These are phyloP conservation scores for Phytophthora sojae DNA, from an alignment of 352 stramenopile species.

Conservation along the genomic window DNA sequence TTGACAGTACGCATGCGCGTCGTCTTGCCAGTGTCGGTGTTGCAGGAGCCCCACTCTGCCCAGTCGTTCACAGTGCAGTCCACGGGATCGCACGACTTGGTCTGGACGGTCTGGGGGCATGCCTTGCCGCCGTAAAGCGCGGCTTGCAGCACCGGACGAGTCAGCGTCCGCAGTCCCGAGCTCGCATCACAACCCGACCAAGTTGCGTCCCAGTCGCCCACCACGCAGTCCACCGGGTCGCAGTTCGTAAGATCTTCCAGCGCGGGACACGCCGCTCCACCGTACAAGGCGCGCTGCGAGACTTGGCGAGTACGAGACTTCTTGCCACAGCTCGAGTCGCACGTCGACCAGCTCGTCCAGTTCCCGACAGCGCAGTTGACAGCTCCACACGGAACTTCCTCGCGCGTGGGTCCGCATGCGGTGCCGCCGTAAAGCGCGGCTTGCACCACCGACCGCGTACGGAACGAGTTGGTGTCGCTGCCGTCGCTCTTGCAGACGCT, in stretches of 20 bases:
- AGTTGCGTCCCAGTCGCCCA: conserved; percentile 43
- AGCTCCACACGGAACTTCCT: conserved; percentile 53
- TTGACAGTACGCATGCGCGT: conserved; percentile 44
- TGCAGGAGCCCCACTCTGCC: conserved; percentile 36
- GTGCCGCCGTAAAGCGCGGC: conserved; percentile 50
- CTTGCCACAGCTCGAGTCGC: conserved; percentile 47
- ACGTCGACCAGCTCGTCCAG: conserved; percentile 56
- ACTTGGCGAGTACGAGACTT: conserved; percentile 49
- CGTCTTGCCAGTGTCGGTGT: conserved; percentile 43
- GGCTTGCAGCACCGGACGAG: conserved; percentile 42
- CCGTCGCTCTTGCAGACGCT: conserved; percentile 39
- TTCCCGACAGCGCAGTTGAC: conserved; percentile 56
- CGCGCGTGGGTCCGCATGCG: conserved; percentile 27
- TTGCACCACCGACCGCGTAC: conserved; percentile 39
- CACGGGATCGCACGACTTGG: conserved; percentile 57
- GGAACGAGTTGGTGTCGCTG: conserved; percentile 34
- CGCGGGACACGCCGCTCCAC: conserved; percentile 36
- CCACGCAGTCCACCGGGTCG: conserved; percentile 49
- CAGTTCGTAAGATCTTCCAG: conserved; percentile 52
- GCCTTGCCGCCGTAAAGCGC: conserved; percentile 46
- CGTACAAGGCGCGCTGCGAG: conserved; percentile 40
- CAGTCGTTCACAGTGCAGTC: conserved; percentile 57
- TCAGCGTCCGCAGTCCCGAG: conserved; percentile 43
- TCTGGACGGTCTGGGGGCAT: conserved; percentile 41
- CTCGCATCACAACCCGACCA: conserved; percentile 48